Percentiles rank a stretch among this genome's conserved stretches.
phyloP scores from a whole-genome alignment of 495 filamentous ascomycete genomes.

The Margaritispora aquatica region DNA sequence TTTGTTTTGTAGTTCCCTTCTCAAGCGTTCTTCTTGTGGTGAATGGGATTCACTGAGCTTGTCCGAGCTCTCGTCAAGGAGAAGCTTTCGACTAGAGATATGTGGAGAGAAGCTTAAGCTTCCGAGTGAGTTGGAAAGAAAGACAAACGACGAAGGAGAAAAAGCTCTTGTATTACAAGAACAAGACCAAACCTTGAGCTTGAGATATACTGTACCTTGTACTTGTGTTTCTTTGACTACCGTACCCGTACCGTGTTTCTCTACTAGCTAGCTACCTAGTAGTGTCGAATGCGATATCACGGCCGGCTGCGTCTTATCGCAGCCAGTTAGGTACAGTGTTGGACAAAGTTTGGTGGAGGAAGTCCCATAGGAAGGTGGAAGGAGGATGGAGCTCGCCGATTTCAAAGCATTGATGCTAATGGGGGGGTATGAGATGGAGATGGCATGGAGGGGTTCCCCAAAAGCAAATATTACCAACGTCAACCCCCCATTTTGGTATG shows the following conservation, averaged over 20 bases:
- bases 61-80: no score
- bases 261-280: no score
- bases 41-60: no score
- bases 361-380: background rate
- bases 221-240: no score
- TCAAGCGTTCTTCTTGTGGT: background rate
- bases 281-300: no score
- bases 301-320: conserved; percentile 21
- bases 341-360: no score
- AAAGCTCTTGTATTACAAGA: background rate
- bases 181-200: conserved; percentile 1
- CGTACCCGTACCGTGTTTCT: no score
- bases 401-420: background rate
- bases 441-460: no score
- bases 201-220: no score
- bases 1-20: no score
- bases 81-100: background rate
- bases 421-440: background rate
- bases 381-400: conserved; percentile 14
- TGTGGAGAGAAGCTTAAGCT: background rate
- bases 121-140: background rate
- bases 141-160: conserved; percentile 3
- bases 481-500: no score
- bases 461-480: no score
- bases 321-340: background rate